Evolutionary conservation across 306 rosid species (phyloP).

Genomic region (Fragaria nilgerrensis): DNA sequence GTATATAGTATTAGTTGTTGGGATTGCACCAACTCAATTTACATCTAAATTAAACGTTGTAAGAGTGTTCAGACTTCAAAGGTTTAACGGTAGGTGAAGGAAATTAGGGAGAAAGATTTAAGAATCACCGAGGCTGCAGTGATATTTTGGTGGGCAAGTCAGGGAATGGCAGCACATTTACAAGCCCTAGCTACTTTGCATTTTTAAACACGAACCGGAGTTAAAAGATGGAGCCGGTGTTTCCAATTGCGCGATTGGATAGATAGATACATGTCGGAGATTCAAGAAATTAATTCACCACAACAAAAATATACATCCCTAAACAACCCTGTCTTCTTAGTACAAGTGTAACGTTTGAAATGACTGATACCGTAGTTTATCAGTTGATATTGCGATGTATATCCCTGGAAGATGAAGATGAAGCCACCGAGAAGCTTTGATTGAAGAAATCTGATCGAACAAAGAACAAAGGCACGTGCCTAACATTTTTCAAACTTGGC

Average conservation of each 20-base stretch:
- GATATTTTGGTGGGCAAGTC: conserved; percentile 4
- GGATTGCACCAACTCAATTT: conserved; percentile 21
- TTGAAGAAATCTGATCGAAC: background rate
- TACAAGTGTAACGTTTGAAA: too few species aligned
- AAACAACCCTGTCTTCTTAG: too few species aligned
- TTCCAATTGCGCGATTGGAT: too few species aligned
- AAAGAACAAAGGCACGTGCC: background rate
- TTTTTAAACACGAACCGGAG: background rate
- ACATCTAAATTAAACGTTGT: background rate
- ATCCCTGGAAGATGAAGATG: background rate
- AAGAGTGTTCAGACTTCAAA: background rate
- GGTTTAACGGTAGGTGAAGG: background rate
- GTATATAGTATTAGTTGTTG: background rate
- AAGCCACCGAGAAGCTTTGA: conserved; percentile 8
- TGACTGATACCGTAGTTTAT: too few species aligned
- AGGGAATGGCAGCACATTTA: conserved; percentile 9
- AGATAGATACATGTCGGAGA: too few species aligned
- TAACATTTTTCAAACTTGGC: conserved; percentile 15
- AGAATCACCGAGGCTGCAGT: background rate
- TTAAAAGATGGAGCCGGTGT: background rate
- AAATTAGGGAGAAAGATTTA: background rate
- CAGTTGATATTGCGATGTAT: too few species aligned
- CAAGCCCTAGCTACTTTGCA: background rate
- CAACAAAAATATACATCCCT: too few species aligned
- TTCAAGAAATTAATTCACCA: too few species aligned